These are phyloP conservation scores for Somion occarium DNA, from an alignment of 1,284 basidiomycete species.

Conservation along the genomic window DNA sequence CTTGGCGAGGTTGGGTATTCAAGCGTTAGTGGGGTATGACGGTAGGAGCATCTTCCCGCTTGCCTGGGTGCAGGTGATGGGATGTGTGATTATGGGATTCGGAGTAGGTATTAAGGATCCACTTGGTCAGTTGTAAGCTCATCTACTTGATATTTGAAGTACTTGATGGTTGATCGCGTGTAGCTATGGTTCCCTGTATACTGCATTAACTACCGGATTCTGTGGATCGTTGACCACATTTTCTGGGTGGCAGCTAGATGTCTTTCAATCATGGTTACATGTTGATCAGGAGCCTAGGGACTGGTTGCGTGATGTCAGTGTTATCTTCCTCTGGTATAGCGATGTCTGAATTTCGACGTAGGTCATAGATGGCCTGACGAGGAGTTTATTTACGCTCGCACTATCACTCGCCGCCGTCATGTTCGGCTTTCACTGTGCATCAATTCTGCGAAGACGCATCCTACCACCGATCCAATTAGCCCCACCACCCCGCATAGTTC, in stretches of 20 bases:
- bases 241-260: conserved; percentile 89
- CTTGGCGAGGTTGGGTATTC: conserved; percentile 71
- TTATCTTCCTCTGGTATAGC: background rate
- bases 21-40: conserved; percentile 67
- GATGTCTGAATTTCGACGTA: conserved; percentile 37
- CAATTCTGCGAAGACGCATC: conserved; percentile 32
- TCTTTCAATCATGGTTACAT: conserved; percentile 87
- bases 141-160: conserved; percentile 1
- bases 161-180: background rate
- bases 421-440: conserved; percentile 56
- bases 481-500: conserved; percentile 33
- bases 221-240: conserved; percentile 97
- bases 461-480: conserved; percentile 26
- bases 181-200: conserved; percentile 87
- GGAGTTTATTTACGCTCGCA: conserved; percentile 75
- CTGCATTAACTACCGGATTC: conserved; percentile 88
- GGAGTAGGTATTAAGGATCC: conserved; percentile 65
- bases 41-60: conserved; percentile 79
- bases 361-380: conserved; percentile 84
- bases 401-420: conserved; percentile 62
- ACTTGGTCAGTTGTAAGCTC: conserved; percentile 72
- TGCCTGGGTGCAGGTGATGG: conserved; percentile 84
- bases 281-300: conserved; percentile 49
- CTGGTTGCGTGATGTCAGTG: conserved; percentile 76
- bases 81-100: conserved; percentile 92